Evolutionary conservation across 495 filamentous ascomycete genomes (phyloP).

Genomic region (Cercophora samala): DNA sequence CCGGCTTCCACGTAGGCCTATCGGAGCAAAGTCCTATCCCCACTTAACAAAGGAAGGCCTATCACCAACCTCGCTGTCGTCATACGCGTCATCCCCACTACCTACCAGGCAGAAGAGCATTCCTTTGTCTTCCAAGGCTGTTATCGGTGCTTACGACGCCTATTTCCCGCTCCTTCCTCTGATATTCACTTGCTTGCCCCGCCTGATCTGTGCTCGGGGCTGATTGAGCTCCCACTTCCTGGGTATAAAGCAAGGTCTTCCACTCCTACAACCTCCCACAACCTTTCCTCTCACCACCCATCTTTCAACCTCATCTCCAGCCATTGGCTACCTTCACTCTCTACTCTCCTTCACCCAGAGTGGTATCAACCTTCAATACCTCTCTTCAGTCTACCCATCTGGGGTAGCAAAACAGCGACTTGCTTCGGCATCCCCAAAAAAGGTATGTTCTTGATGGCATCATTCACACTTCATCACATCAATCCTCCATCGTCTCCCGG

Average conservation of each 20-base stretch:
- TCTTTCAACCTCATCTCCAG: background rate
- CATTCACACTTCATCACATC: constrained; percentile 13
- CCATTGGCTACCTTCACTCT: background rate
- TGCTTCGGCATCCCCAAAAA: background rate
- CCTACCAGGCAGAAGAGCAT: background rate
- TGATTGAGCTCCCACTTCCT: background rate
- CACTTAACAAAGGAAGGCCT: background rate
- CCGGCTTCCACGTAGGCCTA: background rate
- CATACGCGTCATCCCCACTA: background rate
- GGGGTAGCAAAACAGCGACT: background rate
- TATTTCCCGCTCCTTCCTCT: background rate
- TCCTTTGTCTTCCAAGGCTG: background rate
- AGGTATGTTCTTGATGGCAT: constrained; percentile 11
- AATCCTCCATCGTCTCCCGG: background rate
- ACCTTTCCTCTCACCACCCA: background rate
- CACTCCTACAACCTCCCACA: constrained; percentile 1
- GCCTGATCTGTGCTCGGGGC: background rate
- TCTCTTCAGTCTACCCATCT: background rate
- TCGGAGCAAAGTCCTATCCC: background rate
- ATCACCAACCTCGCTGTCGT: background rate
- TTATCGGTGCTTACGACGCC: background rate
- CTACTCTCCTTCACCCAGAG: background rate
- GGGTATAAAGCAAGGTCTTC: background rate
- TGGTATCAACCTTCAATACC: background rate
- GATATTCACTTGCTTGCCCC: background rate